Evolutionary conservation across 331 rosid species (phyloP).

Genomic region (Dryas integrifolia): DNA sequence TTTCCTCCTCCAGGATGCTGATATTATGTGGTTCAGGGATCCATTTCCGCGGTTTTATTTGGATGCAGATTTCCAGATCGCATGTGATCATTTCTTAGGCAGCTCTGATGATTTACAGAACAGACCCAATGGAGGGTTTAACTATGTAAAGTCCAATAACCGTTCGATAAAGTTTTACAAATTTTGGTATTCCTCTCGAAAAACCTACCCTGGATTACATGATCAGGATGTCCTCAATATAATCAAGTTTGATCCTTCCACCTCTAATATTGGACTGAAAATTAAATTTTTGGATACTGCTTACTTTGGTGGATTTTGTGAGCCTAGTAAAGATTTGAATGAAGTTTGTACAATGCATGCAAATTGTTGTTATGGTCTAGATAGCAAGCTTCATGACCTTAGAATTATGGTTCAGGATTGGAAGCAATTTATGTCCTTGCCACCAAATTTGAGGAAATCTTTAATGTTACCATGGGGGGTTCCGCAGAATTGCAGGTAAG

Average conservation of each 20-base stretch:
- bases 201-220: slow-evolving; percentile 73
- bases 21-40: slow-evolving; percentile 93
- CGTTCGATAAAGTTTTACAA: slow-evolving; percentile 81
- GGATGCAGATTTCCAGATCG: slow-evolving; percentile 89
- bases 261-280: slow-evolving; percentile 51
- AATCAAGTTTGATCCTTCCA: slow-evolving; percentile 68
- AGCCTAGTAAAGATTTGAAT: slow-evolving; percentile 92
- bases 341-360: slow-evolving; percentile 96
- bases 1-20: slow-evolving; percentile 70
- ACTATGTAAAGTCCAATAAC: slow-evolving; percentile 75
- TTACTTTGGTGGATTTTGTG: slow-evolving; percentile 89
- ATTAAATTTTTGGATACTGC: slow-evolving; percentile 86
- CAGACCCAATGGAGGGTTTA: slow-evolving; percentile 89
- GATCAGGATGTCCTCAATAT: slow-evolving; percentile 95
- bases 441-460: slow-evolving; percentile 55
- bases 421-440: slow-evolving; percentile 71
- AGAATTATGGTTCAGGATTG: slow-evolving; percentile 80
- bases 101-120: slow-evolving; percentile 55
- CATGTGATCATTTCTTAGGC: slow-evolving; percentile 85
- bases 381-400: slow-evolving; percentile 84
- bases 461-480: slow-evolving; percentile 71
- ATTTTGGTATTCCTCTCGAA: slow-evolving; percentile 74
- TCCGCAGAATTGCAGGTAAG: slow-evolving; percentile 89
- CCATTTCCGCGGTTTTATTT: slow-evolving; percentile 76
- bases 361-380: slow-evolving; percentile 82